Base-by-base conservation (phyloP, 108 stramenopile species). In the Nannochloropsis gaditana region DNA sequence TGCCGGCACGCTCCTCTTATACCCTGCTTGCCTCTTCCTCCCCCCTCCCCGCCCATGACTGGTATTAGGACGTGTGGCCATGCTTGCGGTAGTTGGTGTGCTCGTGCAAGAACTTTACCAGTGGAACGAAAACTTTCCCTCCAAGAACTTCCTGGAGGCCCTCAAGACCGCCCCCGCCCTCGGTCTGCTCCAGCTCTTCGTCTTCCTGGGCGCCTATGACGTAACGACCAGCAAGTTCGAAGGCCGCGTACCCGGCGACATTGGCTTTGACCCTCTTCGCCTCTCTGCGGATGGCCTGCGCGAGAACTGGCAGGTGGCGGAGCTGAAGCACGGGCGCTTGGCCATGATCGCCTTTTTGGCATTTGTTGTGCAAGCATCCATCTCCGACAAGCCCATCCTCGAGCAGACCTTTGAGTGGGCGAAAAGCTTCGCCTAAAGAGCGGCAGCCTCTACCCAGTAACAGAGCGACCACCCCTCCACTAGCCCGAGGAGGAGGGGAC, bases 321-420 rank as follows among this genome's bases (percentile, higher is more conserved):
- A 89, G 84, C 90, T 90, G 42, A 90, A 90, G 89, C 90, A 90
- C 84, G 90, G 90, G 43, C 90, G 90, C 80, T 87, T 90, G 45
- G 90, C 90, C n/a, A 90, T 90, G 90, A 85, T 86, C 84, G 90
- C 89, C 84, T 85, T 87, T 85, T 82, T 86, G 44, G 90, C 85
- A 31, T 85, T 90, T 85, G 89, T 90, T 42, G 83, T 89, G 42
- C 90, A 90, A 89, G 79, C 84, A 44, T 84, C 87, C 17, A 45
- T 90, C 15, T 43, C 44, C 45, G 85, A 89, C 89, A 84, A 86
- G 89, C 85, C 89, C 44, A 86, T 86, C 85, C 85, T 89, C 81
- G 86, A 89, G 81, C 85, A 83, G 83, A 84, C 86, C 59, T 86
- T 84, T 47, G 89, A 89, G 82, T 89, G 89, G 89, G 86, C 89